Conservation (phyloP, 192 early-diverging fungal genomes). For the Umbelopsis vinacea region DNA sequence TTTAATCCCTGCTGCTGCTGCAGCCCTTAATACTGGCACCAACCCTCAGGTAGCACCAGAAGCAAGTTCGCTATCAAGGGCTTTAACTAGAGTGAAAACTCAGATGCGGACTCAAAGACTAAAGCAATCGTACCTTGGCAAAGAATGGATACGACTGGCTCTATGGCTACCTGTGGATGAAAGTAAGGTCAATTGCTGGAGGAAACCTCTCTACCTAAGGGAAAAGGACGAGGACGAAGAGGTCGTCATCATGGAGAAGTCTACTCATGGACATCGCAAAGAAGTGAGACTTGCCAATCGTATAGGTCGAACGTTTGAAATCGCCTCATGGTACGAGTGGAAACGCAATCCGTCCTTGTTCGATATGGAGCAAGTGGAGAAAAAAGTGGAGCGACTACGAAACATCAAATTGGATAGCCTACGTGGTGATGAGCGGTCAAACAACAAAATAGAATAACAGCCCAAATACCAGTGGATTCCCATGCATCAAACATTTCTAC, state of each 20-base stretch:
- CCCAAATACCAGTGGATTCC: not conserved
- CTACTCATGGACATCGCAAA: not conserved
- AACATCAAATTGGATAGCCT: slow-evolving; percentile 7
- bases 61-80: slow-evolving; percentile 25
- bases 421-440: not conserved
- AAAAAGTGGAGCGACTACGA: slow-evolving; percentile 34
- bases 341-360: slow-evolving; percentile 27
- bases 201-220: not conserved
- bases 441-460: not conserved
- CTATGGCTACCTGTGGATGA: slow-evolving; percentile 31
- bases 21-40: slow-evolving; percentile 22
- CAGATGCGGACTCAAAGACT: slow-evolving; percentile 36
- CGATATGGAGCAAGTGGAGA: slow-evolving; percentile 28
- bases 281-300: not conserved
- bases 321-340: slow-evolving; percentile 43
- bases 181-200: slow-evolving; percentile 23
- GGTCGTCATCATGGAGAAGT: not conserved
- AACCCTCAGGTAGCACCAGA: not conserved
- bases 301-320: slow-evolving; percentile 33
- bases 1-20: slow-evolving; percentile 34
- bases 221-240: slow-evolving; percentile 17
- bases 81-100: slow-evolving; percentile 30
- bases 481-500: not conserved
- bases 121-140: slow-evolving; percentile 32
- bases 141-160: slow-evolving; percentile 44